A percentile compares a stretch with the other conserved stretches of the same genome.
Conservation (phyloP, 306 rosid species). For the Quillaja saponaria region DNA sequence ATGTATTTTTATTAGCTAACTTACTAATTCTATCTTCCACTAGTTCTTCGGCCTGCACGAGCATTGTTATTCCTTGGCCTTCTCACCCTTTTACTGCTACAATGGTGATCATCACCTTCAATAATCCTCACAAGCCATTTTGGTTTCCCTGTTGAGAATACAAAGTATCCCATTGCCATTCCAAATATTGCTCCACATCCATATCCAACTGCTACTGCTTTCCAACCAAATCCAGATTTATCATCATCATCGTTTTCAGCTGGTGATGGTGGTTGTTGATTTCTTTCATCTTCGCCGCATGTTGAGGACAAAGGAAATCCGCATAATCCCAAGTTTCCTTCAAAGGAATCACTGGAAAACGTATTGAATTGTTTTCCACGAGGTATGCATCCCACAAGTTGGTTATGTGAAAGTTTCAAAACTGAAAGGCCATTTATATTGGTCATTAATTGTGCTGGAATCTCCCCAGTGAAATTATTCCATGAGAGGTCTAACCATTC, state of each 20-base stretch:
- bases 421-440: conserved; percentile 12
- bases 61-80: background rate
- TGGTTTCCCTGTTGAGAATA: conserved; percentile 3
- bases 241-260: background rate
- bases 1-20: background rate
- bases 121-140: background rate
- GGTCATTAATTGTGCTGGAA: conserved; percentile 18
- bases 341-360: conserved; percentile 31
- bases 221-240: conserved; percentile 33
- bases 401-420: conserved; percentile 32
- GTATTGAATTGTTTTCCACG: conserved; percentile 41
- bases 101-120: background rate
- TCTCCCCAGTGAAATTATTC: conserved; percentile 7
- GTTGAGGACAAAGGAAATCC: conserved; percentile 37
- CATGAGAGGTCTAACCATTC: background rate
- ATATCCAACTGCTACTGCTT: conserved; percentile 26
- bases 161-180: conserved; percentile 13
- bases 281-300: background rate
- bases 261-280: background rate
- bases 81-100: background rate
- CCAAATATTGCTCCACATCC: conserved; percentile 38
- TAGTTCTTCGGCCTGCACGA: background rate
- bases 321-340: conserved; percentile 29
- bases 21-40: background rate
- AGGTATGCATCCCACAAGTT: conserved; percentile 38